Base-by-base conservation (phyloP, 1,284 basidiomycete genomes). In the Cutaneotrichosporon cavernicola region DNA sequence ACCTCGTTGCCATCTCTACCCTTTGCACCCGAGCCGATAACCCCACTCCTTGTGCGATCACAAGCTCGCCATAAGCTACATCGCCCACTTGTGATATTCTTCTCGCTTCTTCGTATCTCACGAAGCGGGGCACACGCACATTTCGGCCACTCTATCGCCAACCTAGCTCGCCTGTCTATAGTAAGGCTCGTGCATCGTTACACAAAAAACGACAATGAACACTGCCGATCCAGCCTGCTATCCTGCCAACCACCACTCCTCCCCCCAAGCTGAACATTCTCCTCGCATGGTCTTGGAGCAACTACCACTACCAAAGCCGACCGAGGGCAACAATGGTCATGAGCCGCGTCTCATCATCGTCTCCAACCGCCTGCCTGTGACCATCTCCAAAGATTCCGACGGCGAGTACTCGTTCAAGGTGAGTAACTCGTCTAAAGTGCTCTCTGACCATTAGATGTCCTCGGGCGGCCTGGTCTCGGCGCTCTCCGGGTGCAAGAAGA, bases 381-480 rank as follows among this genome's bases (percentile, higher is more conserved):
- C 92, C 52, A 95, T 96, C 75, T 89, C 83, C 76, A 93, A 92
- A 81, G 91, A 95, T 85, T 87, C 84, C 26, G 82, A 85, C 57
- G 92, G 92, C 75, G 88, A 94, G 79, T 97, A 94, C 81, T 89
- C 93, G 82, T 97, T 94, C 86, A 93, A 94, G 73, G 80, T 79
- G 58, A 59, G 78, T 61, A 34, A 9, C 21, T 32, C 18, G 13
- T 11, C 43, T 13, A 13, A 38, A 8, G 21, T 16, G 26, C 9
- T 46, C 22, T 52, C 26, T 16, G 1, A 10, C n/a, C 34, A 13
- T 5, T 58, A 81, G 84, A 95, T 96, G 91, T 94, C 91, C 61
- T 94, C 91, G 1, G 94, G 94, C 53, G 94, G 94, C 61, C 89
- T 97, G 64, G 94, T 97, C 67, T 94, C 91, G 61, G 94, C 94